Conservation (phyloP, 2,329 filamentous ascomycete genomes). For the Aplosporella prunicola region DNA sequence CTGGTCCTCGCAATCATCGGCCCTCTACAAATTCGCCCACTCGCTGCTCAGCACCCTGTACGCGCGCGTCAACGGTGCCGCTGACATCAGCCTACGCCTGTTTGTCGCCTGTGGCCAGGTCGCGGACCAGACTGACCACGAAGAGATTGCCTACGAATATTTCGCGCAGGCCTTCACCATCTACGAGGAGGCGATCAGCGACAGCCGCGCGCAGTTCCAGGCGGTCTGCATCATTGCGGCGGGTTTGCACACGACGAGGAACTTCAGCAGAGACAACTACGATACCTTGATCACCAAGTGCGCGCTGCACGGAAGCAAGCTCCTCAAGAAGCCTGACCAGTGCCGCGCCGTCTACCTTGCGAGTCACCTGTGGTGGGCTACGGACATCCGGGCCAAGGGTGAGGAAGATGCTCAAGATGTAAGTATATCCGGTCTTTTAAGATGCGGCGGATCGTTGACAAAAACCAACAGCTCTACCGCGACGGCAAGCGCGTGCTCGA, state of each 20-base stretch:
- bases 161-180: slow-evolving; percentile 97
- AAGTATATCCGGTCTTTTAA: slow-evolving; percentile 30
- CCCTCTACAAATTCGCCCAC: slow-evolving; percentile 93
- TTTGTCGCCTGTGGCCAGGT: slow-evolving; percentile 91
- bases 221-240: slow-evolving; percentile 91
- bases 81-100: slow-evolving; percentile 78
- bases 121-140: slow-evolving; percentile 81
- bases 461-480: slow-evolving; percentile 73
- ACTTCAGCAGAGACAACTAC: slow-evolving; percentile 95
- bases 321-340: slow-evolving; percentile 96
- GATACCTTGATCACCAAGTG: slow-evolving; percentile 98
- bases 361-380: slow-evolving; percentile 96
- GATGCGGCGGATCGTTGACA: too few relatives aligned
- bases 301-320: slow-evolving; percentile 89
- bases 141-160: slow-evolving; percentile 96
- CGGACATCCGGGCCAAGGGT: slow-evolving; percentile 64
- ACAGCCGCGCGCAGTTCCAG: slow-evolving; percentile 95
- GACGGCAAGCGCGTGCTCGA: slow-evolving; percentile 96
- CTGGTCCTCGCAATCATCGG: slow-evolving; percentile 63
- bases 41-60: slow-evolving; percentile 79
- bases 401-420: slow-evolving; percentile 77
- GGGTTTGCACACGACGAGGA: slow-evolving; percentile 75
- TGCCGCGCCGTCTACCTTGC: slow-evolving; percentile 94
- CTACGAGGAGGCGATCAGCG: slow-evolving; percentile 92
- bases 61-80: slow-evolving; percentile 73